A percentile compares a stretch with the other conserved stretches of the same genome.
These are phyloP conservation scores for Podospora bellae-mahoneyi DNA, from an alignment of 495 filamentous ascomycete genomes.

Conservation along the genomic window DNA sequence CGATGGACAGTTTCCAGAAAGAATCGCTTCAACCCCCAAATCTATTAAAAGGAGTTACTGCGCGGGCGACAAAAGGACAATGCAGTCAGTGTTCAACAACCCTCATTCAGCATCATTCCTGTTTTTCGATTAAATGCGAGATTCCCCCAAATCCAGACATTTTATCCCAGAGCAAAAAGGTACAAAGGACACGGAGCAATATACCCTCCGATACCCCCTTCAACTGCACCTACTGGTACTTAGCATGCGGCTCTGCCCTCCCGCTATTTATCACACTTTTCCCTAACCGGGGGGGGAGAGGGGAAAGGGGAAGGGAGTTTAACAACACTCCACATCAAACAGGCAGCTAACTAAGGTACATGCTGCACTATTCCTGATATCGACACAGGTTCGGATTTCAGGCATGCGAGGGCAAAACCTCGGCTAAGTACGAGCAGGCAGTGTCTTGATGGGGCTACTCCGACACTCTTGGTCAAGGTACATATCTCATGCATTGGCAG, in stretches of 20 bases:
- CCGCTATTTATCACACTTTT: not conserved
- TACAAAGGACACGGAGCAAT: not conserved
- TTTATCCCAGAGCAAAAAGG: not conserved
- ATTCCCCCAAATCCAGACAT: too few relatives aligned
- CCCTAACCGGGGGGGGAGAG: not conserved
- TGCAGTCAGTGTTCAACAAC: too few relatives aligned
- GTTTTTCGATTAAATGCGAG: too few relatives aligned
- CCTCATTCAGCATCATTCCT: too few relatives aligned
- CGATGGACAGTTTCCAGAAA: not conserved
- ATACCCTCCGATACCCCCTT: not conserved
- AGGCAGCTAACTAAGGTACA: not conserved
- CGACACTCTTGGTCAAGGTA: not conserved
- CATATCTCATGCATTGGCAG: too few relatives aligned
- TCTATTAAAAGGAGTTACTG: not conserved
- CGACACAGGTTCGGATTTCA: not conserved
- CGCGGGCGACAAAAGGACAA: not conserved
- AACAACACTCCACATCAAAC: not conserved
- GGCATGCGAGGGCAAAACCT: not conserved
- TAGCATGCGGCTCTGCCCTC: not conserved
- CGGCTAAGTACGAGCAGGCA: not conserved
- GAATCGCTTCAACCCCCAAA: not conserved
- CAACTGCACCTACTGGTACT: not conserved
- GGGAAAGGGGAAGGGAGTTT: not conserved
- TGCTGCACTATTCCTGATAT: not conserved
- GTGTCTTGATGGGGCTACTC: not conserved